phyloP scores from a whole-genome alignment of 2,329 filamentous ascomycete genomes.

The Leptodontidium sp. region DNA sequence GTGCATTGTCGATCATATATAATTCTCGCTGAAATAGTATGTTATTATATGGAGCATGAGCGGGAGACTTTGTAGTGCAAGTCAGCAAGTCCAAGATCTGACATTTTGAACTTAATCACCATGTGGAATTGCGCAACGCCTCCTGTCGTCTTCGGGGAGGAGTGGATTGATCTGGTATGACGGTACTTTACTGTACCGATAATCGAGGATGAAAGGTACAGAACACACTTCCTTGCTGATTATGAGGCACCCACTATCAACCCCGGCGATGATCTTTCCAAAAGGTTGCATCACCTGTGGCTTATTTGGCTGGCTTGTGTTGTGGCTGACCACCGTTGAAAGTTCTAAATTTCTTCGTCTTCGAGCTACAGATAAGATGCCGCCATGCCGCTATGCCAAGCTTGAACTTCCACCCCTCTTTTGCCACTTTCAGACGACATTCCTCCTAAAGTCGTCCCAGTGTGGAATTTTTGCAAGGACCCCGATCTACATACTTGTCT shows the following conservation, averaged over 20 bases:
- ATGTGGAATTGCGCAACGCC: not conserved
- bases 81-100: not conserved
- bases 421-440: not conserved
- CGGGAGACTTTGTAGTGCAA: not conserved
- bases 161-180: too few species aligned
- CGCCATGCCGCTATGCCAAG: not conserved
- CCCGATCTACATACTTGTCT: not conserved
- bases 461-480: not conserved
- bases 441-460: not conserved
- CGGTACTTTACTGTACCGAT: too few species aligned
- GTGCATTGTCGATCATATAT: slow-evolving; percentile 2
- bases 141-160: not conserved
- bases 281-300: not conserved
- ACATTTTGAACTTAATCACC: not conserved
- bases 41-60: not conserved
- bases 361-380: not conserved
- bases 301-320: not conserved
- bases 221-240: too few species aligned
- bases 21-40: slow-evolving; percentile 13
- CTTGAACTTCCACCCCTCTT: not conserved
- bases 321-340: slow-evolving; percentile 2
- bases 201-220: not conserved
- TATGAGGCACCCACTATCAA: not conserved
- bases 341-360: not conserved
- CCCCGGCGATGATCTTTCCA: not conserved